Evolutionary conservation across 169 alveolate species (phyloP).

Genomic region (Plasmodium gonderi): DNA sequence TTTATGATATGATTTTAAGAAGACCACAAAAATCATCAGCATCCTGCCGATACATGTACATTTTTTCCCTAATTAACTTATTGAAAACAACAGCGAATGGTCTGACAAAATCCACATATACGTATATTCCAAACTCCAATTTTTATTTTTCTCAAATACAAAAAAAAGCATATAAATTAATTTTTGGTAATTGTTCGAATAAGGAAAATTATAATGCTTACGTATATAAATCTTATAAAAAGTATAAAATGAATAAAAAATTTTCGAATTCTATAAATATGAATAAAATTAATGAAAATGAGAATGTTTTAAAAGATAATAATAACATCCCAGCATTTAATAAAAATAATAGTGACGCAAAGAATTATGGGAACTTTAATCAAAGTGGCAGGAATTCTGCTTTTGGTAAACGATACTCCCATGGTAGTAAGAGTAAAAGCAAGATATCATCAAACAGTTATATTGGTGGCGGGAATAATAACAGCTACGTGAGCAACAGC

Average conservation of each 20-base stretch:
- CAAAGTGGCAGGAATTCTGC: slow-evolving; percentile 30
- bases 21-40: not conserved
- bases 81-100: slow-evolving; percentile 11
- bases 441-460: not conserved
- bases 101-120: slow-evolving; percentile 15
- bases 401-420: slow-evolving; percentile 15
- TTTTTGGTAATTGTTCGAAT: slow-evolving; percentile 23
- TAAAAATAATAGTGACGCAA: slow-evolving; percentile 47
- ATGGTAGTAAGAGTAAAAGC: not conserved
- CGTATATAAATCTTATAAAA: slow-evolving; percentile 27
- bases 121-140: not conserved
- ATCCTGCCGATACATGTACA: slow-evolving; percentile 66
- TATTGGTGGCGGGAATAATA: not conserved
- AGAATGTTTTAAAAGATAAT: slow-evolving; percentile 35
- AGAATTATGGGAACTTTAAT: slow-evolving; percentile 13
- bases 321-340: slow-evolving; percentile 11
- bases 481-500: not conserved
- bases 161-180: slow-evolving; percentile 8
- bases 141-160: not conserved
- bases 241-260: slow-evolving; percentile 63
- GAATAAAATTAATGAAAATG: slow-evolving; percentile 59
- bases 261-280: slow-evolving; percentile 53
- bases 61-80: slow-evolving; percentile 66
- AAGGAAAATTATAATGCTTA: slow-evolving; percentile 59
- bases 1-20: slow-evolving; percentile 67